Evolutionary conservation across 441 rosid genomes (phyloP).

Genomic region (Capsella rubella): DNA sequence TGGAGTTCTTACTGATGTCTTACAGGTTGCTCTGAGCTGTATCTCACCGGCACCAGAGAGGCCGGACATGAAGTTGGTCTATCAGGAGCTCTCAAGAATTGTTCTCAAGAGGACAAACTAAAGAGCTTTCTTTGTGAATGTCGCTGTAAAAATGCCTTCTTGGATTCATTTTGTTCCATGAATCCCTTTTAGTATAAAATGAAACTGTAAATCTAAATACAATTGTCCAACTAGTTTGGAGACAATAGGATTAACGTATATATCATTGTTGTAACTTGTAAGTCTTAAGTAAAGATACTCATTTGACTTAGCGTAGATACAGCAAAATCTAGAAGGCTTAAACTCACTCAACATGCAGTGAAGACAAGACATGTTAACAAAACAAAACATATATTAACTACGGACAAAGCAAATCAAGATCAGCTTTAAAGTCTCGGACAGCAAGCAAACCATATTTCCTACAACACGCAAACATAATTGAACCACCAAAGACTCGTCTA

Average conservation of each 20-base stretch:
- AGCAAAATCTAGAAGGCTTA: no score
- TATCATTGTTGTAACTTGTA: constrained; percentile 5
- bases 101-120: constrained; percentile 41
- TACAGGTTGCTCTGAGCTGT: constrained; percentile 74
- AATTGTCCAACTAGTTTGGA: not conserved
- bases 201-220: constrained; percentile 26
- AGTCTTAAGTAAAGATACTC: not conserved
- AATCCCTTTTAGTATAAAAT: not conserved
- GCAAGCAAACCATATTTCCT: no score
- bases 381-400: no score
- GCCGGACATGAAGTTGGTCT: constrained; percentile 74
- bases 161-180: not conserved
- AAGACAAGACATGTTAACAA: no score
- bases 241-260: not conserved
- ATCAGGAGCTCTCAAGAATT: constrained; percentile 59
- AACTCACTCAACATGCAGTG: no score
- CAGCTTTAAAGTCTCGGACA: no score
- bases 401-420: no score
- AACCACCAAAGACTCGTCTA: no score
- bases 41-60: constrained; percentile 83
- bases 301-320: no score
- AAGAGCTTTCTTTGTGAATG: constrained; percentile 1
- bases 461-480: no score
- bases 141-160: constrained; percentile 25
- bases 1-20: constrained; percentile 56